These are phyloP conservation scores for Claviceps capensis DNA, from an alignment of 2,329 filamentous ascomycete genomes.

Conservation along the genomic window DNA sequence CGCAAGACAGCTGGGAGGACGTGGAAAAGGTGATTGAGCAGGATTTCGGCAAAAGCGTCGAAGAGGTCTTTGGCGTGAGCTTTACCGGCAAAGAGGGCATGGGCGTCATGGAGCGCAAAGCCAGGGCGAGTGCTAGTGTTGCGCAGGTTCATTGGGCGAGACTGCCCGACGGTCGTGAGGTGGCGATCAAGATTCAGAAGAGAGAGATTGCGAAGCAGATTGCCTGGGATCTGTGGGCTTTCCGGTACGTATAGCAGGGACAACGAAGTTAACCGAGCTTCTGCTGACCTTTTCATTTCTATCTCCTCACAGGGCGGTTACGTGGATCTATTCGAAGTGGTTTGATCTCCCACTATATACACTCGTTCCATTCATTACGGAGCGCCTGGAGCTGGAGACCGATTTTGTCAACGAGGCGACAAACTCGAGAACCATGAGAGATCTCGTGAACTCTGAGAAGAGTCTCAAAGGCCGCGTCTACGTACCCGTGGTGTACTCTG, in stretches of 20 bases:
- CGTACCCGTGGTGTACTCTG: conserved; percentile 70
- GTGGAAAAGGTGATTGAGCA: conserved; percentile 74
- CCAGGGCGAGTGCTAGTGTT: conserved; percentile 72
- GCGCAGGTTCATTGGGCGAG: conserved; percentile 95
- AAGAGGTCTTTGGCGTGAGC: conserved; percentile 86
- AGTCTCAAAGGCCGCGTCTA: conserved; percentile 71
- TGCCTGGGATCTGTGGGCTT: conserved; percentile 89
- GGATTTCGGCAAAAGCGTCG: conserved; percentile 75
- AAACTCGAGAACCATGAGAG: conserved; percentile 75
- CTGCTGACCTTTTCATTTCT: background rate
- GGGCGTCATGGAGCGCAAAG: conserved; percentile 47
- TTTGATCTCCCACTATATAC: conserved; percentile 91
- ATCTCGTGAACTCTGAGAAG: conserved; percentile 61
- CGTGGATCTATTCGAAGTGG: conserved; percentile 68
- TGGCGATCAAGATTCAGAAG: conserved; percentile 95
- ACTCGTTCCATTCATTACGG: conserved; percentile 82
- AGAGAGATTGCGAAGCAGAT: conserved; percentile 84
- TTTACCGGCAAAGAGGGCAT: conserved; percentile 58
- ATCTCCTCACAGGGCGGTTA: conserved; percentile 49
- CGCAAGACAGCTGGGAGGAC: conserved; percentile 78
- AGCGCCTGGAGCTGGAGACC: conserved; percentile 83
- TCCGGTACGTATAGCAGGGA: conserved; percentile 45
- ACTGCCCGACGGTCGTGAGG: conserved; percentile 72
- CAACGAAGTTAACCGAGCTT: too few species aligned
- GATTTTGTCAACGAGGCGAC: conserved; percentile 87